A percentile compares a stretch with the other conserved stretches of the same genome.
These are phyloP conservation scores for Epichloe brachyelytri DNA, from an alignment of 2,329 filamentous ascomycete genomes.

Conservation along the genomic window DNA sequence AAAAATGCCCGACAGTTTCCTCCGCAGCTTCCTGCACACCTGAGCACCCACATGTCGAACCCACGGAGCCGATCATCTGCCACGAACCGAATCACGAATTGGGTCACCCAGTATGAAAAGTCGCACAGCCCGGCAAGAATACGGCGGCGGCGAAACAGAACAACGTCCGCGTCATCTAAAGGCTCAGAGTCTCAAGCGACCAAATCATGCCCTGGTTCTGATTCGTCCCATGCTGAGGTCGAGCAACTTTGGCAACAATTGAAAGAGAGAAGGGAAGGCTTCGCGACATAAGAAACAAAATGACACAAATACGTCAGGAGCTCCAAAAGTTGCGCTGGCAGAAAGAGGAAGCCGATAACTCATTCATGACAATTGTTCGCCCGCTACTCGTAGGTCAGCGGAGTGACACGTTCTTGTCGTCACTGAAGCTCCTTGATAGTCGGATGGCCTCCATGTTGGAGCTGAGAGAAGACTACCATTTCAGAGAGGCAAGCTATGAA, in stretches of 20 bases:
- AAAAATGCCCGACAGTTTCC: slow-evolving; percentile 20
- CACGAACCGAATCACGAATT: slow-evolving; percentile 21
- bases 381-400: slow-evolving; percentile 21
- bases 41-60: slow-evolving; percentile 10
- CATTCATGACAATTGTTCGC: slow-evolving; percentile 26
- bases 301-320: slow-evolving; percentile 19
- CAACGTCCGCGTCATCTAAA: slow-evolving; percentile 3
- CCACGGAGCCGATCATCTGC: slow-evolving; percentile 15
- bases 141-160: slow-evolving; percentile 5
- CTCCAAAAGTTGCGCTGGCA: slow-evolving; percentile 19
- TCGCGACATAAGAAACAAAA: slow-evolving; percentile 17
- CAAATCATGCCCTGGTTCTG: background rate
- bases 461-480: slow-evolving; percentile 25
- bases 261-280: slow-evolving; percentile 20
- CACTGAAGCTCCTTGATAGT: slow-evolving; percentile 15
- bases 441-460: slow-evolving; percentile 23
- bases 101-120: slow-evolving; percentile 21
- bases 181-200: slow-evolving; percentile 3
- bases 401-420: slow-evolving; percentile 8
- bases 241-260: slow-evolving; percentile 23
- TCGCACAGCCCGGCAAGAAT: slow-evolving; percentile 13
- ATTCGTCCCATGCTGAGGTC: slow-evolving; percentile 18
- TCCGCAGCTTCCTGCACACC: slow-evolving; percentile 18
- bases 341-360: slow-evolving; percentile 26
- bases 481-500: slow-evolving; percentile 24